Evolutionary conservation across 2,329 filamentous ascomycete genomes (phyloP).

Genomic region (Rugonectria rugulosa): DNA sequence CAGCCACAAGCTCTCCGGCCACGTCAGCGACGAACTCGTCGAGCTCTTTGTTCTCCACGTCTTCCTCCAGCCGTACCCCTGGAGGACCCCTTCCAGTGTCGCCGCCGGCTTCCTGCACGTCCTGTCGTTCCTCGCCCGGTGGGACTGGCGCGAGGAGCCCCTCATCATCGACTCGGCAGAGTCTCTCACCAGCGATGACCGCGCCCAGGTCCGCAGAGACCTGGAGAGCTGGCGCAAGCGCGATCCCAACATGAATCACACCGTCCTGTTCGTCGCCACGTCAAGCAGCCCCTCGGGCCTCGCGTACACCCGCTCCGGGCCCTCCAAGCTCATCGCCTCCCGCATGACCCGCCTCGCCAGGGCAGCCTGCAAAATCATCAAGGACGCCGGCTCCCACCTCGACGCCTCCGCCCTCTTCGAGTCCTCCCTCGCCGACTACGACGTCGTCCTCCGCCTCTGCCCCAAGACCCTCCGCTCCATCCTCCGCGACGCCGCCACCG

Average conservation of each 20-base stretch:
- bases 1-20: constrained; percentile 77
- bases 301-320: constrained; percentile 76
- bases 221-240: constrained; percentile 87
- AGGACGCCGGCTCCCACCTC: constrained; percentile 59
- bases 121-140: constrained; percentile 79
- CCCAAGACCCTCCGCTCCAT: constrained; percentile 57
- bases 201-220: constrained; percentile 70
- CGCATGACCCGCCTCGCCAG: constrained; percentile 84
- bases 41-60: constrained; percentile 81
- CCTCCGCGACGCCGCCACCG: constrained; percentile 47
- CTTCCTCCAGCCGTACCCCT: constrained; percentile 85
- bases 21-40: constrained; percentile 81
- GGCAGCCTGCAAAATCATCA: constrained; percentile 72
- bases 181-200: constrained; percentile 67
- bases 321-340: constrained; percentile 82
- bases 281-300: constrained; percentile 79
- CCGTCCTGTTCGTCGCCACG: constrained; percentile 82
- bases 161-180: constrained; percentile 77
- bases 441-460: constrained; percentile 81
- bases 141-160: constrained; percentile 90
- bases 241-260: constrained; percentile 86
- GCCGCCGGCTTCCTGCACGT: constrained; percentile 84
- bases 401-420: constrained; percentile 69
- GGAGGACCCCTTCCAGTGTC: constrained; percentile 77
- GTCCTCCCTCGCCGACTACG: constrained; percentile 78